A percentile compares a stretch with the other conserved stretches of the same genome.
phyloP scores from a whole-genome alignment of 768 basidiomycete genomes.

The Agaricus subrufescens region DNA sequence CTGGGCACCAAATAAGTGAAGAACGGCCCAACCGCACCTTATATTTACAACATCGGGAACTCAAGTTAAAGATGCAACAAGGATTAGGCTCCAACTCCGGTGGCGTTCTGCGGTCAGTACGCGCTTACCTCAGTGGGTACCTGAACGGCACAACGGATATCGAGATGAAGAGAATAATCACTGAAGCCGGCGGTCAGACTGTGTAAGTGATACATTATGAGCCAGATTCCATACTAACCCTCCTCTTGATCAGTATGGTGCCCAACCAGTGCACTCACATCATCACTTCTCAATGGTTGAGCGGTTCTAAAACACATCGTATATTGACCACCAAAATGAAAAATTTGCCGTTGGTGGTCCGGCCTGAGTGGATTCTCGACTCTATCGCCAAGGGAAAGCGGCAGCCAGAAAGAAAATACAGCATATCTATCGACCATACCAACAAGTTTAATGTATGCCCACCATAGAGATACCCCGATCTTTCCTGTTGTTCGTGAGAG shows the following conservation, averaged over 20 bases:
- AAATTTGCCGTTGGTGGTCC: slow-evolving; percentile 56
- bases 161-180: slow-evolving; percentile 68
- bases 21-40: slow-evolving; percentile 28
- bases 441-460: slow-evolving; percentile 11
- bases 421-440: slow-evolving; percentile 38
- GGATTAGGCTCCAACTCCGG: slow-evolving; percentile 9
- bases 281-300: slow-evolving; percentile 67
- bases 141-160: slow-evolving; percentile 70
- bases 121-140: slow-evolving; percentile 70
- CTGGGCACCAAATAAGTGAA: slow-evolving; percentile 66
- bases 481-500: background rate
- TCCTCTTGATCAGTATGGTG: slow-evolving; percentile 18
- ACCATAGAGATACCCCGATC: too few relatives aligned
- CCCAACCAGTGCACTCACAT: slow-evolving; percentile 74
- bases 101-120: slow-evolving; percentile 36
- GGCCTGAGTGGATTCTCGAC: slow-evolving; percentile 72
- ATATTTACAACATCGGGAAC: slow-evolving; percentile 38
- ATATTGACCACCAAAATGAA: slow-evolving; percentile 48
- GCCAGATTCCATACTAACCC: background rate
- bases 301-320: slow-evolving; percentile 67
- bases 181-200: slow-evolving; percentile 60
- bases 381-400: slow-evolving; percentile 58
- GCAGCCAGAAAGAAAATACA: slow-evolving; percentile 56
- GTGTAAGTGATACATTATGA: slow-evolving; percentile 38
- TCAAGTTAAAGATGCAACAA: slow-evolving; percentile 35